These are phyloP conservation scores for Aciculoconidium aculeatum DNA, from an alignment of 805 yeast genomes.

Conservation along the genomic window DNA sequence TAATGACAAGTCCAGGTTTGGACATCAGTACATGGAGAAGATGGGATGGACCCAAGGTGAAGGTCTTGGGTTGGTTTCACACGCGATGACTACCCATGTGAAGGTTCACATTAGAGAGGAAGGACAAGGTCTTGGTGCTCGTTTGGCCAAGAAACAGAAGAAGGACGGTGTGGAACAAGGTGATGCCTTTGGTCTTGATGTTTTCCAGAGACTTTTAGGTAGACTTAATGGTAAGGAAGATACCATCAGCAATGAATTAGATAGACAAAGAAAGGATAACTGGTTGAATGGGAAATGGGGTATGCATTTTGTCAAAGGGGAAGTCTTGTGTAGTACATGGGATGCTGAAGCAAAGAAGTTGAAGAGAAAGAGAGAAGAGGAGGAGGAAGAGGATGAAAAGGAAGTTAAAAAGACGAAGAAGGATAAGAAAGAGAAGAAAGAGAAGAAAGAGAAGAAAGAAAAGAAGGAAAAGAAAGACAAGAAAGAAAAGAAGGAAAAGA, in stretches of 20 bases:
- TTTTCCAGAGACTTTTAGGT: constrained; percentile 85
- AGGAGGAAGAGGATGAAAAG: constrained; percentile 16
- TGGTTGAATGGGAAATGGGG: constrained; percentile 87
- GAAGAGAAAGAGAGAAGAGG: constrained; percentile 13
- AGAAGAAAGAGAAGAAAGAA: constrained; percentile 15
- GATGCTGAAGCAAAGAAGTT: constrained; percentile 45
- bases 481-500: constrained; percentile 21
- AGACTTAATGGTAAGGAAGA: constrained; percentile 83
- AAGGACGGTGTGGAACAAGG: constrained; percentile 71
- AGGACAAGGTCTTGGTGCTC: constrained; percentile 86
- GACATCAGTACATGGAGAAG: constrained; percentile 75
- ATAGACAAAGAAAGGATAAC: constrained; percentile 58
- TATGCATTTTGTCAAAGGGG: constrained; percentile 81
- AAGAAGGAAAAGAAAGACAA: constrained; percentile 15
- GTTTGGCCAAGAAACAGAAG: constrained; percentile 49
- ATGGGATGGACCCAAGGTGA: constrained; percentile 91
- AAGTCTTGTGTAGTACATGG: constrained; percentile 77
- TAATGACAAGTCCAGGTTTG: constrained; percentile 75
- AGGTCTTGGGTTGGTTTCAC: constrained; percentile 70
- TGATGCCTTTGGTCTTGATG: constrained; percentile 87
- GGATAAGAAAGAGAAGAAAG: constrained; percentile 19
- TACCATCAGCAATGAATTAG: constrained; percentile 57
- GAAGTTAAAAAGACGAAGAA: constrained; percentile 15
- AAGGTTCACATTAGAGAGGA: constrained; percentile 80
- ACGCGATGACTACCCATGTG: constrained; percentile 74